Conservation (phyloP, 805 yeast genomes). For the Scheffersomyces spartinae region DNA sequence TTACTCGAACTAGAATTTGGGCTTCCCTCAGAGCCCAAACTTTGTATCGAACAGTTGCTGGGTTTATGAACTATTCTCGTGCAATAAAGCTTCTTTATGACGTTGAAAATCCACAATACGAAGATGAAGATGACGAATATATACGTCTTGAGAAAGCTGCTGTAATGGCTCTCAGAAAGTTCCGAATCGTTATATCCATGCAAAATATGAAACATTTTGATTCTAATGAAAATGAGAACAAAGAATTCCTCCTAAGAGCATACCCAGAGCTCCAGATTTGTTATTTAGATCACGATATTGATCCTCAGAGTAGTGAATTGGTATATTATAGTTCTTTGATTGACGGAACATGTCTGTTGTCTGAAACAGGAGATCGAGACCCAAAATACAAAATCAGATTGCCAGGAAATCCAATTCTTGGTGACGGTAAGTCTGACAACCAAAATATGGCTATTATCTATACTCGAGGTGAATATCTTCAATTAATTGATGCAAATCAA, state of each 20-base stretch:
- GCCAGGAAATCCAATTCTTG: conserved; percentile 90
- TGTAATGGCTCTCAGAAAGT: conserved; percentile 49
- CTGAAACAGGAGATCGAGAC: conserved; percentile 37
- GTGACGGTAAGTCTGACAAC: conserved; percentile 95
- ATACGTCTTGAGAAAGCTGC: conserved; percentile 33
- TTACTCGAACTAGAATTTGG: conserved; percentile 36
- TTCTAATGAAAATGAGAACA: conserved; percentile 46
- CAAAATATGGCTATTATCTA: conserved; percentile 83
- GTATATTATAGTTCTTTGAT: conserved; percentile 53
- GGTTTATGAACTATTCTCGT: conserved; percentile 36
- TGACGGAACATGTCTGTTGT: conserved; percentile 57
- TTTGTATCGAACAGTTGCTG: conserved; percentile 34
- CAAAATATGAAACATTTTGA: conserved; percentile 45
- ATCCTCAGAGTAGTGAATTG: conserved; percentile 30
- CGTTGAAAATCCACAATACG: conserved; percentile 33
- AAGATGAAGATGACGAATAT: conserved; percentile 17
- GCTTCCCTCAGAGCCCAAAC: conserved; percentile 37
- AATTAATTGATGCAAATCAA: conserved; percentile 92
- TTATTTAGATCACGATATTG: conserved; percentile 43
- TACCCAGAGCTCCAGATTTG: conserved; percentile 60
- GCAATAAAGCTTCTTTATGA: conserved; percentile 35
- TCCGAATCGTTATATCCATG: conserved; percentile 55
- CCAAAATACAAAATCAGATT: conserved; percentile 51
- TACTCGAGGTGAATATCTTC: conserved; percentile 89
- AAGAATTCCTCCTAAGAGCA: conserved; percentile 47